phyloP scores from a whole-genome alignment of 371 early-diverging fungal genomes.

The Mycotypha africana region DNA sequence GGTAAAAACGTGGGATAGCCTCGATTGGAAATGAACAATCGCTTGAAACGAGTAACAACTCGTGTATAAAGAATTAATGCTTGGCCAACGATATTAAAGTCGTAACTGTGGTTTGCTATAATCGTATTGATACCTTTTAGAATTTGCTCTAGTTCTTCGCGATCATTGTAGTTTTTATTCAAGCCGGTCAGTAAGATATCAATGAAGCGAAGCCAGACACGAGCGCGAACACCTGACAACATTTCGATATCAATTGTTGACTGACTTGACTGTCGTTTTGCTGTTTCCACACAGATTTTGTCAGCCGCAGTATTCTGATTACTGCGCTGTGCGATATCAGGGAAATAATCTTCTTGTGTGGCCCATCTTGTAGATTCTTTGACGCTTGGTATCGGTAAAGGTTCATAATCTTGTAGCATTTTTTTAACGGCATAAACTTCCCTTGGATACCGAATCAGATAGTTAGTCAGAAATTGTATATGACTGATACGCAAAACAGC shows the following conservation, averaged over 20 bases:
- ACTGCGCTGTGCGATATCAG: conserved; percentile 19
- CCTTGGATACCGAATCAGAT: conserved; percentile 48
- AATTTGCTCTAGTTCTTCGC: conserved; percentile 48
- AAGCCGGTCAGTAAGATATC: conserved; percentile 48
- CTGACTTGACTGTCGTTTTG: conserved; percentile 12
- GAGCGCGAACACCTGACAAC: conserved; percentile 49
- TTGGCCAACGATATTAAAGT: conserved; percentile 55
- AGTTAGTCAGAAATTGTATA: conserved; percentile 58
- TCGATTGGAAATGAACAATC: conserved; percentile 54
- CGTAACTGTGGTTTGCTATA: conserved; percentile 45
- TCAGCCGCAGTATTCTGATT: neutral
- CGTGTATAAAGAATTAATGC: conserved; percentile 52
- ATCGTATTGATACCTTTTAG: conserved; percentile 56
- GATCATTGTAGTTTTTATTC: conserved; percentile 53
- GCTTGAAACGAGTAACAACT: conserved; percentile 49
- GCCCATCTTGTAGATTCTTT: neutral
- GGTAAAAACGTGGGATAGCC: conserved; percentile 56
- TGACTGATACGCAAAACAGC: conserved; percentile 55
- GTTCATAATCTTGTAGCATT: conserved; percentile 41
- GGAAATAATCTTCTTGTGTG: conserved; percentile 19
- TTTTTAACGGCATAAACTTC: conserved; percentile 57
- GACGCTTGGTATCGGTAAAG: conserved; percentile 17
- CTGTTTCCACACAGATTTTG: neutral
- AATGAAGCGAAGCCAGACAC: conserved; percentile 58
- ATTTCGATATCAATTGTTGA: conserved; percentile 21